Conservation (phyloP, 441 rosid species). For the Theobroma grandiflorum region DNA sequence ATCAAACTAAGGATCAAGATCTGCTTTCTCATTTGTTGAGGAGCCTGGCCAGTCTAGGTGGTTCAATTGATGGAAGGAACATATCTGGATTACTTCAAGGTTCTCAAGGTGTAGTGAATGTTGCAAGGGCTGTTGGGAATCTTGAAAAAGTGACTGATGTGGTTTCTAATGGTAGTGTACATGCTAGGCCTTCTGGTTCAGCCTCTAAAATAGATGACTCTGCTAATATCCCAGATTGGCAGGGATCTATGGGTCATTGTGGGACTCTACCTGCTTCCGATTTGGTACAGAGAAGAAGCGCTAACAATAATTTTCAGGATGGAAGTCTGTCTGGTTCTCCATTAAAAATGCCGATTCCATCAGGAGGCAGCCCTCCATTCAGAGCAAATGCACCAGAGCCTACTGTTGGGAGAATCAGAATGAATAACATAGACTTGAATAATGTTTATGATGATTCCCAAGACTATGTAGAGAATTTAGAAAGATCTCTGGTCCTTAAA, state of each 20-base stretch:
- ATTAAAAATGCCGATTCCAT: slow-evolving; percentile 32
- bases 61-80: slow-evolving; percentile 41
- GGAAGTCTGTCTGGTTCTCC: slow-evolving; percentile 31
- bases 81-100: slow-evolving; percentile 50
- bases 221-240: slow-evolving; percentile 32
- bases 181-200: slow-evolving; percentile 45
- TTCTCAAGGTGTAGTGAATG: slow-evolving; percentile 39
- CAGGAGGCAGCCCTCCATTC: slow-evolving; percentile 27
- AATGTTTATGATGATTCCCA: slow-evolving; percentile 52
- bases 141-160: slow-evolving; percentile 35
- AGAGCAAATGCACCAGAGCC: slow-evolving; percentile 36
- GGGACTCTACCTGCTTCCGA: slow-evolving; percentile 37
- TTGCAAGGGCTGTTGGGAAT: slow-evolving; percentile 35
- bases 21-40: slow-evolving; percentile 48
- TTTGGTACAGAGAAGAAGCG: slow-evolving; percentile 35
- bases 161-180: slow-evolving; percentile 34
- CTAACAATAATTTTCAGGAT: slow-evolving; percentile 21
- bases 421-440: slow-evolving; percentile 60
- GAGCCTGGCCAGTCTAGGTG: slow-evolving; percentile 43
- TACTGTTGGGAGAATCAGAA: slow-evolving; percentile 35
- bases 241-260: slow-evolving; percentile 36
- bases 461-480: slow-evolving; percentile 37
- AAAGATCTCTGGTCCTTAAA: slow-evolving; percentile 30
- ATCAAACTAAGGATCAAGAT: slow-evolving; percentile 48
- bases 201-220: slow-evolving; percentile 37